Evolutionary conservation across 345 rosid species (phyloP).

Genomic region (Dipteronia dyeriana): DNA sequence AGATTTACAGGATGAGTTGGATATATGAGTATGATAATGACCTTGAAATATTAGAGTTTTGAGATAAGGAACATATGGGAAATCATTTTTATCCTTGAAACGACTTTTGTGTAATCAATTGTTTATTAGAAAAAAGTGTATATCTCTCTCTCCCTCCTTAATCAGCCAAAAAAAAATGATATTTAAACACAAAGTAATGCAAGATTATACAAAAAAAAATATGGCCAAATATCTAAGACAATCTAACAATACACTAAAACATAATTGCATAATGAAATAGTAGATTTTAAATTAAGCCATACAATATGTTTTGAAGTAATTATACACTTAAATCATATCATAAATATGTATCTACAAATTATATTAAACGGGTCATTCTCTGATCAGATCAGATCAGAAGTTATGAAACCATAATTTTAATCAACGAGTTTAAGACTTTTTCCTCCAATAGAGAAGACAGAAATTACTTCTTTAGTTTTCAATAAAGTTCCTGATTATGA

Average conservation of each 20-base stretch:
- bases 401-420: too few species aligned
- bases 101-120: conserved; percentile 8
- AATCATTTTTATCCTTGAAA: conserved; percentile 20
- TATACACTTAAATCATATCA: neutral
- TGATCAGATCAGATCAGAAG: too few species aligned
- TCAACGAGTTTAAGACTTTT: neutral
- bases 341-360: neutral
- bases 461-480: neutral
- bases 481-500: neutral
- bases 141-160: too few species aligned
- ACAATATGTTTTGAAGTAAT: too few species aligned
- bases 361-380: too few species aligned
- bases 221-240: too few species aligned
- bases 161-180: too few species aligned
- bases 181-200: too few species aligned
- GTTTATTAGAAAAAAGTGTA: conserved; percentile 7
- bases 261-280: neutral
- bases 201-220: too few species aligned
- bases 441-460: neutral
- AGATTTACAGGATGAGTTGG: conserved; percentile 21
- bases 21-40: conserved; percentile 14
- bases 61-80: conserved; percentile 10
- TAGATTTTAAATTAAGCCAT: neutral
- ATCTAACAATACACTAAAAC: too few species aligned
- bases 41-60: neutral